Base-by-base conservation (phyloP, 352 stramenopile genomes). In the Saprolegnia parasitica region DNA sequence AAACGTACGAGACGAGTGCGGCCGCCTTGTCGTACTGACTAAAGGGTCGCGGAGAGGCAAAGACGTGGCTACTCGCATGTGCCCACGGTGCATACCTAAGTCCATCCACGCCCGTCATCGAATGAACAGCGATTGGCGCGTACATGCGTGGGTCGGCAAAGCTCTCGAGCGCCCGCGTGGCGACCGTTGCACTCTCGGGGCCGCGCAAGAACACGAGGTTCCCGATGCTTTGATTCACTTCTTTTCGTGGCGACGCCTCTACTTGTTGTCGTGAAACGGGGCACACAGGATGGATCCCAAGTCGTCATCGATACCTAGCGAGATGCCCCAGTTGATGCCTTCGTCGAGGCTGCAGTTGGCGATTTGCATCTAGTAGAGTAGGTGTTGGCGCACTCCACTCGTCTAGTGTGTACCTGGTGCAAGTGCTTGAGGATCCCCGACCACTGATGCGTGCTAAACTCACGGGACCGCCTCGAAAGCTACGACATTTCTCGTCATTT, bases 371-470 rank as follows among this genome's bases (percentile, higher is more conserved):
- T 87, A 61, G 0, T n/a, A 49, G 32, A 35, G 67, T 11, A 15
- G 20, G 46, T 42, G 6, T 18, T 52, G 18, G 18, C 6, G 23
- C 67, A 5, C 50, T 20, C 6, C 23, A 21, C 13, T 18, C 26
- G 32, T 20, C 56, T 71, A 5, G 29, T 35, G 29, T 35, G 47
- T 61, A 87, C 82, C 76, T 90, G 82, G 56, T 86, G 81, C 40
- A 92, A 72, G 63, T 89, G 77, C 65, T 89, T 89, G 42, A 90
- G 72, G n/a, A 92, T 72, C 1, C 83, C 84, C n/a, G 68, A 49
- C 84, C 84, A 92, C n/a, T 78, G 80, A 72, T 92, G 84, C 1
- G 81, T 84, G 55, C 76, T 90, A 39, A 90, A 92, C 57, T 81
- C 72, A 60, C 89, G 88, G 1, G 84, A 92, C 5, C 73, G 74